phyloP scores from a whole-genome alignment of 768 basidiomycete genomes.

The Tricholoma hemisulphureum region DNA sequence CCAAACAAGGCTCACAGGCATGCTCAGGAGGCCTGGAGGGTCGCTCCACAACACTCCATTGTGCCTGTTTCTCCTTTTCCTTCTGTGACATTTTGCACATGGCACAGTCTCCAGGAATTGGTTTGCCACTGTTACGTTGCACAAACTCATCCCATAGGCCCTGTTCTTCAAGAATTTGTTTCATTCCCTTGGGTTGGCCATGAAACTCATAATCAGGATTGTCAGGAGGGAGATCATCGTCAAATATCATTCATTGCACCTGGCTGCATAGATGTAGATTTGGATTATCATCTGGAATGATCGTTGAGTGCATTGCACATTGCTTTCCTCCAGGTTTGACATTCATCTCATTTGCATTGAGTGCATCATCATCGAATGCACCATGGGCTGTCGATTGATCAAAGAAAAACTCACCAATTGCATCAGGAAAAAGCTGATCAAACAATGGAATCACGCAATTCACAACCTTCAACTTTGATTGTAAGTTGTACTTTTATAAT shows the following conservation, averaged over 20 bases:
- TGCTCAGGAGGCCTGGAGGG: too few species aligned
- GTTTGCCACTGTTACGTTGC: not conserved
- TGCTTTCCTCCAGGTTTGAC: slow-evolving; percentile 18
- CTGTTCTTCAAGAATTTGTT: slow-evolving; percentile 4
- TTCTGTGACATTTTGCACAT: slow-evolving; percentile 5
- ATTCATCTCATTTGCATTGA: slow-evolving; percentile 22
- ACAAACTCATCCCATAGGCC: slow-evolving; percentile 9
- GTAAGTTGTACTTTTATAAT: not conserved
- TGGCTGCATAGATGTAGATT: slow-evolving; percentile 13
- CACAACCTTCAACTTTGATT: not conserved
- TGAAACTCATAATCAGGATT: slow-evolving; percentile 10
- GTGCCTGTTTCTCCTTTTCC: slow-evolving; percentile 5
- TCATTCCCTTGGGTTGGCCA: slow-evolving; percentile 10
- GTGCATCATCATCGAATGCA: slow-evolving; percentile 15
- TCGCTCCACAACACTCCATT: too few species aligned
- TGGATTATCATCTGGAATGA: slow-evolving; percentile 17
- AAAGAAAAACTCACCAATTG: slow-evolving; percentile 16
- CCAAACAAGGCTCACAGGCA: too few species aligned
- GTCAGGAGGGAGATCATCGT: slow-evolving; percentile 4
- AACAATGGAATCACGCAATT: not conserved
- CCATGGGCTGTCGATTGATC: slow-evolving; percentile 20
- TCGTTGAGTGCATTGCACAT: slow-evolving; percentile 13
- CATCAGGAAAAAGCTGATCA: slow-evolving; percentile 9
- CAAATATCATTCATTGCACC: slow-evolving; percentile 17
- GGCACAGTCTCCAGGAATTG: slow-evolving; percentile 7